Conservation (phyloP, 306 rosid species). For the Vigna unguiculata region DNA sequence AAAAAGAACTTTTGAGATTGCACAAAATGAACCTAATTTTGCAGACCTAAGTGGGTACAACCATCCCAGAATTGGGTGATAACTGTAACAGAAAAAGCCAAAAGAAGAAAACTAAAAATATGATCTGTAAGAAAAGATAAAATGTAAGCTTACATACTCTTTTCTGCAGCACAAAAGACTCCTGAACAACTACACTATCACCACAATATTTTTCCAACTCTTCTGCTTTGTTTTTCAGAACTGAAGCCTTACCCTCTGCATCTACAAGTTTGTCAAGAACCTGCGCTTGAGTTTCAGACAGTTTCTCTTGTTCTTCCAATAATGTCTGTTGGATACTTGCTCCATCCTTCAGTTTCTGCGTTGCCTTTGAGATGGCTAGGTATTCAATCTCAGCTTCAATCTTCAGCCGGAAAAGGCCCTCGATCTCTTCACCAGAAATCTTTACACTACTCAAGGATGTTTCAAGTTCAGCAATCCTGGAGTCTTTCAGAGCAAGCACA, state of each 20-base stretch:
- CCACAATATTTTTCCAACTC: conserved; percentile 59
- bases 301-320: conserved; percentile 61
- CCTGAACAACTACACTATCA: conserved; percentile 62
- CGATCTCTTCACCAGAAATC: conserved; percentile 60
- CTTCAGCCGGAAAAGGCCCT: conserved; percentile 62
- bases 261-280: conserved; percentile 59
- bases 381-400: conserved; percentile 80
- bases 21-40: conserved; percentile 48
- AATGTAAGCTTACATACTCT: conserved; percentile 63
- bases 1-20: conserved; percentile 37
- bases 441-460: conserved; percentile 53
- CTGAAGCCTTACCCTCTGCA: conserved; percentile 58
- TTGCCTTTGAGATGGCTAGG: conserved; percentile 53
- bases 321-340: conserved; percentile 44
- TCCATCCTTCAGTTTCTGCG: conserved; percentile 56
- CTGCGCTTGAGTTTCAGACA: conserved; percentile 60
- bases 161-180: conserved; percentile 62
- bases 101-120: conserved; percentile 57
- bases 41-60: conserved; percentile 79
- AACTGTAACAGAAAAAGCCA: conserved; percentile 60
- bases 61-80: conserved; percentile 54
- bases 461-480: conserved; percentile 73
- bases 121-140: conserved; percentile 62
- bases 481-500: conserved; percentile 58
- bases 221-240: conserved; percentile 62